A percentile compares a stretch with the other conserved stretches of the same genome.
Conservation (phyloP, 2,329 filamentous ascomycete genomes). For the Cordyceps cicadae region DNA sequence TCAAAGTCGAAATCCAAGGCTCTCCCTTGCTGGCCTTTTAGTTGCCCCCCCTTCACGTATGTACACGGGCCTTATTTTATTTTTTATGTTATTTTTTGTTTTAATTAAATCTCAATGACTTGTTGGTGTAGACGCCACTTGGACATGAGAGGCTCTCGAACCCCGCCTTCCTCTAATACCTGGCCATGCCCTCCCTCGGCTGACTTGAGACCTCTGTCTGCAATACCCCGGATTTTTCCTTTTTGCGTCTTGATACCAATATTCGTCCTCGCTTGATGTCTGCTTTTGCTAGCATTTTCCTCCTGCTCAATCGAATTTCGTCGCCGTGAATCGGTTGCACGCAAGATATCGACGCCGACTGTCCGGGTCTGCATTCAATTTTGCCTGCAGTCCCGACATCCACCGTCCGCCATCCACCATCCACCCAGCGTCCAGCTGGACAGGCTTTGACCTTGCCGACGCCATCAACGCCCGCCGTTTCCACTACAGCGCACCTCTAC, state of each 20-base stretch:
- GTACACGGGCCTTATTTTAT: no score
- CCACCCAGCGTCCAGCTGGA: not conserved
- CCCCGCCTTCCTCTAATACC: slow-evolving; percentile 4
- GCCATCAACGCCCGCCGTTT: not conserved
- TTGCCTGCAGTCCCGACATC: not conserved
- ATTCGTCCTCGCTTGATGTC: not conserved
- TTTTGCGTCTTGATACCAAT: not conserved
- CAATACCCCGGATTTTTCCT: slow-evolving; percentile 7
- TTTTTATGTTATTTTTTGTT: no score
- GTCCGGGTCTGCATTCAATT: not conserved
- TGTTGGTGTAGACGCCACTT: no score
- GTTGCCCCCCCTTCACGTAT: no score
- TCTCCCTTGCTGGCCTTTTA: no score
- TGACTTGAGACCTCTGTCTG: not conserved
- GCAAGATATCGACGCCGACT: not conserved
- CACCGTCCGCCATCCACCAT: not conserved
- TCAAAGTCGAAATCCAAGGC: no score
- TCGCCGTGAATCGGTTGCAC: not conserved
- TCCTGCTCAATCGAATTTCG: not conserved
- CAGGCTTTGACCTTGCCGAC: not conserved
- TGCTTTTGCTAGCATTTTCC: not conserved
- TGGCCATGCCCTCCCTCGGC: slow-evolving; percentile 1
- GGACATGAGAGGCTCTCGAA: not conserved
- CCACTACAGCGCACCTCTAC: not conserved
- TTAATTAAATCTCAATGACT: no score